Evolutionary conservation across 2,329 filamentous ascomycete genomes (phyloP), one percentile per base, ranked within the genome.

Genomic region (Botryosphaeria dothidea): DNA sequence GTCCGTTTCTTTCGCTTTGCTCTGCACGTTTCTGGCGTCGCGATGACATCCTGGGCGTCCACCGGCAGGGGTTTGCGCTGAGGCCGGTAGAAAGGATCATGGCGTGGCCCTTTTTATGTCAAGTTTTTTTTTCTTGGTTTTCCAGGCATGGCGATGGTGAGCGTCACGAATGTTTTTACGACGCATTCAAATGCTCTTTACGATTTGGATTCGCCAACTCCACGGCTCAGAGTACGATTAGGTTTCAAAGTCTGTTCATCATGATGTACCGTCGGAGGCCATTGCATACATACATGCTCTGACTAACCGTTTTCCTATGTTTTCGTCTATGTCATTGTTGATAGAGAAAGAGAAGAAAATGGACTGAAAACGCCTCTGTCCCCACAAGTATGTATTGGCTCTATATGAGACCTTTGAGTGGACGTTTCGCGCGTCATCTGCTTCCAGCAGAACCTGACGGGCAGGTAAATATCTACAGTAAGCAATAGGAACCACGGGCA

Each of bases 281-380:
- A n/a, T n/a, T n/a, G n/a, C n/a, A n/a, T n/a, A n/a, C n/a, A n/a
- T n/a, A n/a, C n/a, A n/a, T n/a, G n/a, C n/a, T n/a, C n/a, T n/a
- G n/a, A n/a, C n/a, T n/a, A n/a, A n/a, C n/a, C n/a, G 5, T 34
- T 19, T 23, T 52, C n/a, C 4, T 34, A 5, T 52, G 29, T 52
- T 34, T 19, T 34, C 29, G 7, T 52, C 17, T 52, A 27, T 34
- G 49, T 34, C 29, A 17, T 9, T 34, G 49, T 52, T 21, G 29
- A 52, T 52, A 52, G 27, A 52, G 49, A 52, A 19, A 52, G 15
- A 31, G 49, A 52, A 52, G 49, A 52, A 52, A 52, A 52, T 34
- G 27, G 49, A 52, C 27, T 34, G 49, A 23, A 52, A 34, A 49
- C 27, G 49, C 29, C 49, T 52, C 49, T 52, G 27, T 31, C n/a